Conservation (phyloP, 495 filamentous ascomycete species). For the Aspergillus coremiiformis region DNA sequence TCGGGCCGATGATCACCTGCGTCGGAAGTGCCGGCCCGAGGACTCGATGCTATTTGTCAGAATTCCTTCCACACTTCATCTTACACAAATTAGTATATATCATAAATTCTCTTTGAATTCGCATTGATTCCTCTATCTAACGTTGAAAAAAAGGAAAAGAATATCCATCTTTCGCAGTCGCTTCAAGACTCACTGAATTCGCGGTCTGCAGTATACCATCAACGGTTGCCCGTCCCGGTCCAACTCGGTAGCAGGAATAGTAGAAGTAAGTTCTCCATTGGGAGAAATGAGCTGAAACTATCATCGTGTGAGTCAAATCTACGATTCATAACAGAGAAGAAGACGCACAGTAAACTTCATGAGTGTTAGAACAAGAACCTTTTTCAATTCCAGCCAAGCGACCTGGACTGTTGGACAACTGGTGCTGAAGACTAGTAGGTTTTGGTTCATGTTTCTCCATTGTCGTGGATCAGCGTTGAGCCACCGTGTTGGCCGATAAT, state of each 20-base stretch:
- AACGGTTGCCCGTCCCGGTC: background rate
- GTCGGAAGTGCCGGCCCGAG: background rate
- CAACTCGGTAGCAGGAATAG: background rate
- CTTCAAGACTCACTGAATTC: background rate
- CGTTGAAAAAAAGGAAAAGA: no score
- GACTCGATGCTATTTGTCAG: no score
- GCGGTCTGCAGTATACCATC: background rate
- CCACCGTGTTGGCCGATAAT: conserved; percentile 49
- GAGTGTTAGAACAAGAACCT: conserved; percentile 11
- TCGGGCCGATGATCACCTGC: background rate
- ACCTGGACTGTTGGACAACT: background rate
- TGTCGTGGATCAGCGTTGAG: conserved; percentile 13
- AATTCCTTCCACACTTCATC: no score
- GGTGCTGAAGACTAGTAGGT: conserved; percentile 4
- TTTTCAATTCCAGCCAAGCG: conserved; percentile 18
- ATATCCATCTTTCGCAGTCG: background rate
- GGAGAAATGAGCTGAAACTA: background rate
- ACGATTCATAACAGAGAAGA: background rate
- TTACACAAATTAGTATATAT: no score
- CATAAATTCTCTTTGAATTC: no score
- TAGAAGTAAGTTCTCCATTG: background rate
- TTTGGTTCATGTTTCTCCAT: conserved; percentile 6
- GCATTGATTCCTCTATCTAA: no score
- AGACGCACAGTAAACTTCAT: conserved; percentile 14
- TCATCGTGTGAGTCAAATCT: background rate